Percentiles rank a stretch among this genome's conserved stretches.
Evolutionary conservation across 2,329 filamentous ascomycete genomes (phyloP).

Genomic region (Alternaria ethzedia): DNA sequence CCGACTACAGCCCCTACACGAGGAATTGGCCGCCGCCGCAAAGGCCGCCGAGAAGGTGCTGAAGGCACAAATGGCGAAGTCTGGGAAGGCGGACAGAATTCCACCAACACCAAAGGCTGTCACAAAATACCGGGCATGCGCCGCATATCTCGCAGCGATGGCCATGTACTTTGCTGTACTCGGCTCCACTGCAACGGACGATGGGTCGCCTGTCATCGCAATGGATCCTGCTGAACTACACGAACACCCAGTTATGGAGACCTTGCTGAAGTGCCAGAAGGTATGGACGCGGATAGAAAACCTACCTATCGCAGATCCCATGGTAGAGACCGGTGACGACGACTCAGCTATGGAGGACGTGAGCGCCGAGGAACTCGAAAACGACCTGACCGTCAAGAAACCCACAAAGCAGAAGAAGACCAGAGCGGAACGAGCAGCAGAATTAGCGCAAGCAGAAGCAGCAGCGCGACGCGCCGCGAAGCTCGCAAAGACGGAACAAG

Average conservation of each 20-base stretch:
- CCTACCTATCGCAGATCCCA: slow-evolving; percentile 61
- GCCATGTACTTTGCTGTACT: slow-evolving; percentile 94
- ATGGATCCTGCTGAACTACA: slow-evolving; percentile 79
- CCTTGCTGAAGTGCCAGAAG: slow-evolving; percentile 76
- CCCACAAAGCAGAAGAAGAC: slow-evolving; percentile 52
- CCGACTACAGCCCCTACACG: slow-evolving; percentile 67
- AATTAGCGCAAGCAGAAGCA: slow-evolving; percentile 62
- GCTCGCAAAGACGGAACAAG: slow-evolving; percentile 67
- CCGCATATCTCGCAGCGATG: slow-evolving; percentile 84
- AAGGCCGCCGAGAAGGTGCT: slow-evolving; percentile 59
- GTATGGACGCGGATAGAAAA: slow-evolving; percentile 79
- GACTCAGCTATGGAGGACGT: slow-evolving; percentile 45
- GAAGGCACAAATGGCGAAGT: slow-evolving; percentile 34
- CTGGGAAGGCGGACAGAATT: slow-evolving; percentile 14
- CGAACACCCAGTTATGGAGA: slow-evolving; percentile 91
- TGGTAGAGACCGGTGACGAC: slow-evolving; percentile 41
- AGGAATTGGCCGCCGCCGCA: slow-evolving; percentile 65
- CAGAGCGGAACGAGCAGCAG: slow-evolving; percentile 57
- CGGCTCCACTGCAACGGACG: slow-evolving; percentile 74
- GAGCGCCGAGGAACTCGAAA: slow-evolving; percentile 38
- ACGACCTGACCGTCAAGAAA: slow-evolving; percentile 42
- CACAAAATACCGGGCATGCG: slow-evolving; percentile 79
- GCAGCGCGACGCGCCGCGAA: slow-evolving; percentile 61
- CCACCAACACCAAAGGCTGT: slow-evolving; percentile 41
- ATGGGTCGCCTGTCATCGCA: slow-evolving; percentile 60